Evolutionary conservation across 345 rosid species (phyloP), one percentile per base, ranked within the genome.

Genomic region (Euphorbia lathyris): DNA sequence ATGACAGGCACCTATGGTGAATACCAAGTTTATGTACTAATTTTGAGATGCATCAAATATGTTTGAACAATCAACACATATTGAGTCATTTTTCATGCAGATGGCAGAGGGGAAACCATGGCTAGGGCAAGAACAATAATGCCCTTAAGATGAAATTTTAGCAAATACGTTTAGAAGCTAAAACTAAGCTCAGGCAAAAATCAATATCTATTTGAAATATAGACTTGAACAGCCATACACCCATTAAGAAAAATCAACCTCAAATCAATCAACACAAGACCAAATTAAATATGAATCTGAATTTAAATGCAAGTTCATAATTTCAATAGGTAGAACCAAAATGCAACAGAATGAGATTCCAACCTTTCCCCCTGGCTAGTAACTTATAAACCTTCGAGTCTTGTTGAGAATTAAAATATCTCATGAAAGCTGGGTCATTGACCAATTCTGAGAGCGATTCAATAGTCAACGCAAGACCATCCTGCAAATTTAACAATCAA

Each of bases 281-380:
- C 9, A 51, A 0, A 38, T 40, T 53, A 52, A 51, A 71, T 52
- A 53, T n/a, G 52, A 20, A 38, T 12, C 17, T 22, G 3, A 7
- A n/a, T 38, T 38, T 13, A 40, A 52, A 25, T 26, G 20, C 14
- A n/a, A n/a, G 43, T 36, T 38, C 43, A 53, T 12, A 58, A 56
- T 38, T 71, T 32, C 34, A 29, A 63, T 3, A 20, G 23, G 38
- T 48, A 60, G 1, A 50, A n/a, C 27, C 56, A 19, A 36, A 16
- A 65, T 20, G 25, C 55, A 78, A 74, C 26, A 59, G 48, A 68
- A 79, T 56, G 64, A 50, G 65, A 62, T 26, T 72, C 85, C 65
- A 73, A 91, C 98, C 97, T 91, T 84, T 87, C 68, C 98, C 97
- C 43, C 88, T 51, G 9, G 97, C 98, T 16, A 91, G 85, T 76